Evolutionary conservation across 2,329 filamentous ascomycete genomes (phyloP), one percentile per base, ranked within the genome.

Genomic region (Aspergillus terreus): DNA sequence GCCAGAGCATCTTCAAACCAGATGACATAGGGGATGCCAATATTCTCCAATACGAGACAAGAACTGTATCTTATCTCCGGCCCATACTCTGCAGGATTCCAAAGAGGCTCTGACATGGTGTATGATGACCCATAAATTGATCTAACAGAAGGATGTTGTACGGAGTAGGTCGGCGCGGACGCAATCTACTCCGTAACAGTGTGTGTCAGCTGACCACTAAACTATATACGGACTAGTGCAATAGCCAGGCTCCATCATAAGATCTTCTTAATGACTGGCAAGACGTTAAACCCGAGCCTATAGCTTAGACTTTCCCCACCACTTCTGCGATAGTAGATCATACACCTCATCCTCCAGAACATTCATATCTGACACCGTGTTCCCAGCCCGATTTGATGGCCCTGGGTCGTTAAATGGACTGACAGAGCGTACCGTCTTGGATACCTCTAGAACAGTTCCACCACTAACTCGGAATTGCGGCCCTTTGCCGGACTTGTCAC

Each of bases 371-470:
- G 76, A 76, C 11, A 71, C 73, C 9, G 71, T 76, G 58, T 75
- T 75, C 3, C 81, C 81, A 30, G 67, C 63, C 42, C 64, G 65
- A 23, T 70, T 71, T 14, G 67, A 67, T 2, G 81, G 81, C 0
- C 80, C 81, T 0, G 78, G 76, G 61, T 84, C 81, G 53, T 79
- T 79, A 47, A 75, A 75, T 52, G 71, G 66, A 52, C 70, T 68
- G 1, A 84, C 81, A 40, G 68, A 64, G 43, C 82, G 72, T 44
- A 79, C 78, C 36, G 74, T 74, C 58, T 78, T 78, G 3, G 78
- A 76, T 1, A 85, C 79, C 64, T 85, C 82, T 40, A 84, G 59
- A 14, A 84, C 73, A 14, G 73, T 78, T 0, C 80, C 79, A 3
- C 77, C 80, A 2, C 63, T 63, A 40, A 82, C 62, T 3, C 53